Evolutionary conservation across 768 basidiomycete genomes (phyloP).

Genomic region (Leccinum imitatum): DNA sequence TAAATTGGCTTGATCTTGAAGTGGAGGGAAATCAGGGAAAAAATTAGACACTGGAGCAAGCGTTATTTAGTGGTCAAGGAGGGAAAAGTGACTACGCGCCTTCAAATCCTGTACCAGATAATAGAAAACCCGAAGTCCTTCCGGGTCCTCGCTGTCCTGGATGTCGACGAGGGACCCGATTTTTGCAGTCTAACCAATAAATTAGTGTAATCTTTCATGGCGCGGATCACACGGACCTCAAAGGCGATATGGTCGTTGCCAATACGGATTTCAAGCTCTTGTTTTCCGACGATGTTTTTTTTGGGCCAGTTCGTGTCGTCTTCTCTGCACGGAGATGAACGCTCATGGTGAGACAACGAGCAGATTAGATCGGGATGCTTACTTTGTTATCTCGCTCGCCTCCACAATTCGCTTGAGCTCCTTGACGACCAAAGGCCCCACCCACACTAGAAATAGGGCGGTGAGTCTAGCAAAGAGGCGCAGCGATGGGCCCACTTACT

Average conservation of each 20-base stretch:
- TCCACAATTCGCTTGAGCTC: conserved; percentile 95
- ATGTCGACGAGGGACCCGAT: conserved; percentile 97
- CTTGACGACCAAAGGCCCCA: conserved; percentile 87
- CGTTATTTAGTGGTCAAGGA: background rate
- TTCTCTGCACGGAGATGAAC: conserved; percentile 60
- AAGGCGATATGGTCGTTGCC: conserved; percentile 97
- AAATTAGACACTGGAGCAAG: conserved; percentile 81
- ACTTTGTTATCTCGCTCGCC: conserved; percentile 94
- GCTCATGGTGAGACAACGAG: background rate
- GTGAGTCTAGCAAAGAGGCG: background rate
- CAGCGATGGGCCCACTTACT: conserved; percentile 54
- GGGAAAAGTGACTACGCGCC: conserved; percentile 42
- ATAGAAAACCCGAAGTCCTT: conserved; percentile 96
- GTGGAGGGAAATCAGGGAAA: conserved; percentile 96
- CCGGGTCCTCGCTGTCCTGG: conserved; percentile 95
- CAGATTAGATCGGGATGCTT: background rate
- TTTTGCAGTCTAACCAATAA: conserved; percentile 81
- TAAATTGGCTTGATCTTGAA: conserved; percentile 99
- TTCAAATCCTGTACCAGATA: conserved; percentile 98
- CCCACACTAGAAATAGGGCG: conserved; percentile 68
- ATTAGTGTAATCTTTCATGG: background rate
- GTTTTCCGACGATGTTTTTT: conserved; percentile 98
- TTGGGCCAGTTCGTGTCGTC: conserved; percentile 99
- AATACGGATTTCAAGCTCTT: conserved; percentile 93
- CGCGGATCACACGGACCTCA: conserved; percentile 56